These are phyloP conservation scores for Aspergillus uvarum DNA, from an alignment of 2,329 filamentous ascomycete species.

Conservation along the genomic window DNA sequence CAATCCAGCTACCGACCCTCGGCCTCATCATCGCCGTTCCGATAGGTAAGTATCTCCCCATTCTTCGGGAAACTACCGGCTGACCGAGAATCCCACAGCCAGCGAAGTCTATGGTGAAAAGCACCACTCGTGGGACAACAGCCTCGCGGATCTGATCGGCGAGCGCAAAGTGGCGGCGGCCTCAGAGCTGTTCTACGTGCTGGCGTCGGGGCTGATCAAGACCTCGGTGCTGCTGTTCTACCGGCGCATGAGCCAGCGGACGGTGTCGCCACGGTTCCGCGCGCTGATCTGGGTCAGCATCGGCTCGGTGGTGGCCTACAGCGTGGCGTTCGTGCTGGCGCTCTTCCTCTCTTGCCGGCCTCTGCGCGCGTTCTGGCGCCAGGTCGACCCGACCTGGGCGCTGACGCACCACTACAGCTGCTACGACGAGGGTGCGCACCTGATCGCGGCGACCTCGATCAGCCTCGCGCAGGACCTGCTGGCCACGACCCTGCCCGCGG, in stretches of 20 bases:
- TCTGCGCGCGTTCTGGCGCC: slow-evolving; percentile 5
- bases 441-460: slow-evolving; percentile 6
- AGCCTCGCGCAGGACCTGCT: slow-evolving; percentile 7
- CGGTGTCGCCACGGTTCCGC: slow-evolving; percentile 6
- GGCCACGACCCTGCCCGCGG: slow-evolving; percentile 4
- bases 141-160: neutral
- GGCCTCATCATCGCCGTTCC: neutral
- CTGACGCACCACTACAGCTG: slow-evolving; percentile 2
- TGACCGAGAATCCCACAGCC: neutral
- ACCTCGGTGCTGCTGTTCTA: slow-evolving; percentile 10
- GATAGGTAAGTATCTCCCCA: neutral
- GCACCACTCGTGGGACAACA: slow-evolving; percentile 11
- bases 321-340: slow-evolving; percentile 5
- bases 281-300: slow-evolving; percentile 9
- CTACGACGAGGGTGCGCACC: slow-evolving; percentile 8
- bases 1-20: neutral
- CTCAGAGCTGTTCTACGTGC: slow-evolving; percentile 4
- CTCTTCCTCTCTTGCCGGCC: slow-evolving; percentile 9
- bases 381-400: slow-evolving; percentile 4
- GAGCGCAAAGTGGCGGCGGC: slow-evolving; percentile 6
- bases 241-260: slow-evolving; percentile 9
- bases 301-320: slow-evolving; percentile 7
- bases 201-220: slow-evolving; percentile 2
- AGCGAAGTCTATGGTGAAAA: slow-evolving; percentile 8
- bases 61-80: neutral